These are phyloP conservation scores for Pleoardoris graminearum DNA, from an alignment of 2,329 filamentous ascomycete species.

Conservation along the genomic window DNA sequence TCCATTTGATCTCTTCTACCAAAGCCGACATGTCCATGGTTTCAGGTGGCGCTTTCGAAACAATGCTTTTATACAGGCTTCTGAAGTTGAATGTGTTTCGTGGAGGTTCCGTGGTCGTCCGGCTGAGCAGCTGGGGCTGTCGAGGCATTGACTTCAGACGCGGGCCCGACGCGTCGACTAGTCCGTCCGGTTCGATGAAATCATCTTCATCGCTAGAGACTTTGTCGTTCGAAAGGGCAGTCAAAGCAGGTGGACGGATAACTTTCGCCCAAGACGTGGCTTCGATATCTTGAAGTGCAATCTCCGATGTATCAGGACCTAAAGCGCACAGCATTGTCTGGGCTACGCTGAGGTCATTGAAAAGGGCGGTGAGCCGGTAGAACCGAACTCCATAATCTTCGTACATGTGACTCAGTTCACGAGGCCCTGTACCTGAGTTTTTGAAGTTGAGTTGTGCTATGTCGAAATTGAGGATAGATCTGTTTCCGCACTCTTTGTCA, in stretches of 20 bases:
- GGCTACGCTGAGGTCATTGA: constrained; percentile 31
- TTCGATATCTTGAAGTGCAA: constrained; percentile 12
- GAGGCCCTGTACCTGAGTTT: not conserved
- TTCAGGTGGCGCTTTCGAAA: not conserved
- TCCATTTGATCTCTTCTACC: constrained; percentile 16
- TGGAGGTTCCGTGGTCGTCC: not conserved
- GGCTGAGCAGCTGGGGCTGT: constrained; percentile 3
- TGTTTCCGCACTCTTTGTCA: not conserved
- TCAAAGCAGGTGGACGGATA: constrained; percentile 4
- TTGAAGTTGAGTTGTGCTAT: constrained; percentile 25
- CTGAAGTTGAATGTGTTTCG: constrained; percentile 14
- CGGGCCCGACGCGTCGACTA: constrained; percentile 15
- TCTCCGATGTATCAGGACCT: constrained; percentile 4
- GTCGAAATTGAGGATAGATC: constrained; percentile 20
- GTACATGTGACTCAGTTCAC: constrained; percentile 21
- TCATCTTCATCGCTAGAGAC: constrained; percentile 22
- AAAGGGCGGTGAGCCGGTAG: constrained; percentile 28
- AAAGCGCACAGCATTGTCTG: constrained; percentile 25
- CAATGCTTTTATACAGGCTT: constrained; percentile 21
- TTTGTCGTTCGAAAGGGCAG: constrained; percentile 4
- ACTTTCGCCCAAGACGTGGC: constrained; percentile 22
- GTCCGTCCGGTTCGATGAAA: constrained; percentile 34
- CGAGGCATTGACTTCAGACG: constrained; percentile 14
- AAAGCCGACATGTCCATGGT: constrained; percentile 18
- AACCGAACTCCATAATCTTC: constrained; percentile 23